Conservation (phyloP, 495 filamentous ascomycete genomes). For the Staphylotrichum longicolle region DNA sequence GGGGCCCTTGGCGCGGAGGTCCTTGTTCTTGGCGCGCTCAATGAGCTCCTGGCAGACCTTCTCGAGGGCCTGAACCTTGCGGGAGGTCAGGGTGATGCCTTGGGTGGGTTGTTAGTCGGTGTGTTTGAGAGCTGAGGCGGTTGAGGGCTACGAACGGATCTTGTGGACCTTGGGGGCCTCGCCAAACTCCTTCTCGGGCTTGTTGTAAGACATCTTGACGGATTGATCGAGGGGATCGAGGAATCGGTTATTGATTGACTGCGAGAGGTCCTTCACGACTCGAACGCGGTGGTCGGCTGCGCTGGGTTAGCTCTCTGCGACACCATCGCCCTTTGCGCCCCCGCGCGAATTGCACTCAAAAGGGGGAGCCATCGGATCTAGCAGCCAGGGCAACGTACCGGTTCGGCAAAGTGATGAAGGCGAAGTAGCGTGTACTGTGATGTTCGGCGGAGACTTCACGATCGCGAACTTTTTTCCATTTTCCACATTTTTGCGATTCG, state of each 20-base stretch:
- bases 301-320: background rate
- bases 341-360: background rate
- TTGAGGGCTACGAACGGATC: constrained; percentile 15
- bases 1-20: constrained; percentile 96
- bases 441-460: constrained; percentile 16
- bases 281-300: constrained; percentile 43
- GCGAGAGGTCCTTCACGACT: constrained; percentile 59
- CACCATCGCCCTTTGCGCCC: background rate
- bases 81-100: constrained; percentile 94
- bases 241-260: constrained; percentile 29
- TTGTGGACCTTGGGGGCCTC: constrained; percentile 40
- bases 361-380: background rate
- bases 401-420: constrained; percentile 86
- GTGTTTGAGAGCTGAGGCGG: background rate
- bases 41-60: constrained; percentile 98
- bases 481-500: constrained; percentile 20
- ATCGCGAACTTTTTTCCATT: constrained; percentile 22
- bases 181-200: constrained; percentile 89
- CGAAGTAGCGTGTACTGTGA: constrained; percentile 16
- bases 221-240: constrained; percentile 25
- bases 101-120: constrained; percentile 16
- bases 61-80: constrained; percentile 92
- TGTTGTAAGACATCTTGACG: constrained; percentile 89
- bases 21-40: constrained; percentile 98
- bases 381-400: constrained; percentile 23